Evolutionary conservation across 805 yeast genomes (phyloP).

Genomic region (Tetrapisispora taiwanensis): DNA sequence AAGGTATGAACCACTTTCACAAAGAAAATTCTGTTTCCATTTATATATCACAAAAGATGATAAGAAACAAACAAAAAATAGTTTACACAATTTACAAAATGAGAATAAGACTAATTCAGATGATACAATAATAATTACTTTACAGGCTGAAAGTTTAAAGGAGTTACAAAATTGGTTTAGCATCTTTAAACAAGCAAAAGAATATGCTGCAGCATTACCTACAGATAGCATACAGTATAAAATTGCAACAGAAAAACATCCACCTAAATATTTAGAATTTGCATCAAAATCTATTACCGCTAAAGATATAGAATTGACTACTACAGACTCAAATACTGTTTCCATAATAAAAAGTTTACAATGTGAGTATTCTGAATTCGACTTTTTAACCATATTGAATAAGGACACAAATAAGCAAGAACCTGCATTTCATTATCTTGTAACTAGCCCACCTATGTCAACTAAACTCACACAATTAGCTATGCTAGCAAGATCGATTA

Average conservation of each 20-base stretch:
- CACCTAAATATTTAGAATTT: conserved; percentile 58
- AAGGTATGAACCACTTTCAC: conserved; percentile 51
- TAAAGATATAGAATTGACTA: conserved; percentile 32
- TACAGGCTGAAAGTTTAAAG: conserved; percentile 67
- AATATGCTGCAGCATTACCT: conserved; percentile 33
- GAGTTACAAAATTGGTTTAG: conserved; percentile 67
- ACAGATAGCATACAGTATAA: conserved; percentile 27
- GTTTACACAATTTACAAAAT: not conserved
- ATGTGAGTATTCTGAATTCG: conserved; percentile 12
- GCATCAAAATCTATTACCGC: conserved; percentile 50
- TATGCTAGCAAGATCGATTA: conserved; percentile 48
- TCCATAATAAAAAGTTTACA: conserved; percentile 23
- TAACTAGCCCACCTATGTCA: conserved; percentile 52
- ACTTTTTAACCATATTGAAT: conserved; percentile 13
- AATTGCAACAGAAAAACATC: conserved; percentile 49
- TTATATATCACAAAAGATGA: conserved; percentile 29
- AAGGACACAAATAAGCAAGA: conserved; percentile 4
- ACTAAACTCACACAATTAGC: conserved; percentile 63
- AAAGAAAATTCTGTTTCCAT: conserved; percentile 72
- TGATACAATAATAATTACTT: conserved; percentile 29
- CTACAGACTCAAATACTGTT: conserved; percentile 10
- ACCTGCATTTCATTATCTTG: conserved; percentile 20
- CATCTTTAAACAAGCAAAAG: conserved; percentile 51
- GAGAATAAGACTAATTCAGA: not conserved
- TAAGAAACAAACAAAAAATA: not conserved